Conservation (phyloP, 225 moss, liverwort and hornwort genomes). For the Physcomitrellopsis africana region DNA sequence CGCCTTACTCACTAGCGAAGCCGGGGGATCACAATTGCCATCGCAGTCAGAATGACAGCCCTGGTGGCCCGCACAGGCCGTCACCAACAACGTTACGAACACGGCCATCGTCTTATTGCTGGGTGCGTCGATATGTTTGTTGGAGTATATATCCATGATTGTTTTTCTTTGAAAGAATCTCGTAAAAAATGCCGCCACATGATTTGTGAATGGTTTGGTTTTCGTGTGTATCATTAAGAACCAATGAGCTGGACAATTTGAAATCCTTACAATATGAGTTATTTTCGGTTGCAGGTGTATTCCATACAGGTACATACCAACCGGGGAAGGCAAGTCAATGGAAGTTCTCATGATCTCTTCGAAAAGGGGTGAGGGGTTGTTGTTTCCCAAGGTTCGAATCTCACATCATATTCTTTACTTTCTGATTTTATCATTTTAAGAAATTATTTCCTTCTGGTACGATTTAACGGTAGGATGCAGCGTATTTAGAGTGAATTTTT, state of each 20-base stretch:
- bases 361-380: conserved; percentile 46
- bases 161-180: background rate
- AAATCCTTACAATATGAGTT: conserved; percentile 5
- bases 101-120: conserved; percentile 79
- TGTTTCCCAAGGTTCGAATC: conserved; percentile 47
- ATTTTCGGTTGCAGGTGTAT: conserved; percentile 41
- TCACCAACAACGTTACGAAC: conserved; percentile 87
- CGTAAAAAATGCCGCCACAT: background rate
- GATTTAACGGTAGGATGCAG: background rate
- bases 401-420: background rate
- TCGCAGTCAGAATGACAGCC: conserved; percentile 64
- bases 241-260: background rate
- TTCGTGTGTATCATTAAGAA: background rate
- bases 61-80: conserved; percentile 88
- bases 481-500: background rate
- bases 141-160: background rate
- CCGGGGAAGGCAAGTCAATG: conserved; percentile 39
- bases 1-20: conserved; percentile 10
- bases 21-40: conserved; percentile 13
- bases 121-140: conserved; percentile 47
- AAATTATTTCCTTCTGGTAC: background rate
- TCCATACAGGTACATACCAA: conserved; percentile 43
- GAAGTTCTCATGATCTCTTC: conserved; percentile 54
- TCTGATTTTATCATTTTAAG: no score
- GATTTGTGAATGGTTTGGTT: background rate